phyloP scores from a whole-genome alignment of 176 grass and related monocot species.

The Eremochloa ophiuroides region DNA sequence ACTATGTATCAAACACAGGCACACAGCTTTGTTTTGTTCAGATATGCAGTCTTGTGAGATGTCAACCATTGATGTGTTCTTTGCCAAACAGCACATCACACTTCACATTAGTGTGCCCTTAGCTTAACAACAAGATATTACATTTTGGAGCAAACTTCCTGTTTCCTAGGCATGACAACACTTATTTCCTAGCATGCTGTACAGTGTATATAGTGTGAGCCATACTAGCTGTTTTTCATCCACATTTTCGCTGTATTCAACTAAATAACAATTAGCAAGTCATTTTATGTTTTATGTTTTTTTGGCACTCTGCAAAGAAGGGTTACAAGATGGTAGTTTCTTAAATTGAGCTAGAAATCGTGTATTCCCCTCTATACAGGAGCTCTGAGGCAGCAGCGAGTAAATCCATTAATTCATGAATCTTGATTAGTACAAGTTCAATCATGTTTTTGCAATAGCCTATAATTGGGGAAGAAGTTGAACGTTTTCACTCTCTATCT shows the following conservation, averaged over 20 bases:
- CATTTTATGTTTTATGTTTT: background rate
- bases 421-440: background rate
- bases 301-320: background rate
- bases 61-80: background rate
- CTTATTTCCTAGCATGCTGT: constrained; percentile 1
- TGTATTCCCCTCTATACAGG: background rate
- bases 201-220: background rate
- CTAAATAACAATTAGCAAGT: background rate
- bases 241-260: background rate
- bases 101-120: background rate
- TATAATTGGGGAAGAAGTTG: background rate
- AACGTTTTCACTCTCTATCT: background rate
- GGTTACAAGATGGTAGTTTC: background rate
- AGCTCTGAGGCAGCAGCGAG: background rate
- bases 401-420: constrained; percentile 1
- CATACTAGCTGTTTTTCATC: background rate
- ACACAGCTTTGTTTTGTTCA: constrained; percentile 7
- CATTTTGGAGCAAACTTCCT: background rate
- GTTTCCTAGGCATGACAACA: background rate
- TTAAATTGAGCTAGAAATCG: background rate
- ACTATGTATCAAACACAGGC: background rate
- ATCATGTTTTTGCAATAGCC: background rate
- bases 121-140: background rate
- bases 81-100: background rate
- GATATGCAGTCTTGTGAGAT: background rate